phyloP scores from a whole-genome alignment of 2,329 filamentous ascomycete genomes.

The Fusarium siculi region DNA sequence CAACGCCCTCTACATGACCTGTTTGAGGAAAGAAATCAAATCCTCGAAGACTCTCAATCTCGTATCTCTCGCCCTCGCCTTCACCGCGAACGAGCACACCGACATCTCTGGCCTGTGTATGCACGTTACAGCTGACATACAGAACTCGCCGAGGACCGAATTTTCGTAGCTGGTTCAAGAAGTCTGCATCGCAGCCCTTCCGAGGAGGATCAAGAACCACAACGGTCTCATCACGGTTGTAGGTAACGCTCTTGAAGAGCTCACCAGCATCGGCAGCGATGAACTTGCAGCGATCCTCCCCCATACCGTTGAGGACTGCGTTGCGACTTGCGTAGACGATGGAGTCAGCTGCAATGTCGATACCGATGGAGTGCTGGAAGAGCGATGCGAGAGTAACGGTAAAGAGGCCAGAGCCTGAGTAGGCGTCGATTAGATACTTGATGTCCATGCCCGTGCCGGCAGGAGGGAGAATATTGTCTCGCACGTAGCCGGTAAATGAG shows the following conservation, averaged over 20 bases:
- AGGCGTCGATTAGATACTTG: conserved; percentile 94
- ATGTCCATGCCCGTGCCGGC: conserved; percentile 56
- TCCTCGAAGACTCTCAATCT: conserved; percentile 88
- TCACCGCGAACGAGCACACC: conserved; percentile 83
- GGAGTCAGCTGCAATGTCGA: conserved; percentile 85
- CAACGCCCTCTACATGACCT: conserved; percentile 75
- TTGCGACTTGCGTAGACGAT: conserved; percentile 85
- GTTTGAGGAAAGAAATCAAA: conserved; percentile 99
- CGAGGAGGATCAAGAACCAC: conserved; percentile 97
- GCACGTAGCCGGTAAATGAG: conserved; percentile 86
- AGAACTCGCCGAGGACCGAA: conserved; percentile 84
- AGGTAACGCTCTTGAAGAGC: conserved; percentile 81
- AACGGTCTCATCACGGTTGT: conserved; percentile 82
- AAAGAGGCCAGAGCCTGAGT: conserved; percentile 97
- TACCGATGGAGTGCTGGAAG: conserved; percentile 86
- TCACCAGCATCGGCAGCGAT: conserved; percentile 87
- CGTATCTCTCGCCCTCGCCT: conserved; percentile 68
- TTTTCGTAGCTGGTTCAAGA: conserved; percentile 80
- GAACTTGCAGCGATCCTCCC: conserved; percentile 77
- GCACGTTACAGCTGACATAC: conserved; percentile 98
- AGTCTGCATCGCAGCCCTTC: conserved; percentile 90
- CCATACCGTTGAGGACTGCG: conserved; percentile 78
- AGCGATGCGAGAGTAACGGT: conserved; percentile 89
- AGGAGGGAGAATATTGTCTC: conserved; percentile 76
- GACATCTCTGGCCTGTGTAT: conserved; percentile 94